Evolutionary conservation across 345 rosid species (phyloP), one percentile per base, ranked within the genome.

Genomic region (Tarenaya hassleriana): DNA sequence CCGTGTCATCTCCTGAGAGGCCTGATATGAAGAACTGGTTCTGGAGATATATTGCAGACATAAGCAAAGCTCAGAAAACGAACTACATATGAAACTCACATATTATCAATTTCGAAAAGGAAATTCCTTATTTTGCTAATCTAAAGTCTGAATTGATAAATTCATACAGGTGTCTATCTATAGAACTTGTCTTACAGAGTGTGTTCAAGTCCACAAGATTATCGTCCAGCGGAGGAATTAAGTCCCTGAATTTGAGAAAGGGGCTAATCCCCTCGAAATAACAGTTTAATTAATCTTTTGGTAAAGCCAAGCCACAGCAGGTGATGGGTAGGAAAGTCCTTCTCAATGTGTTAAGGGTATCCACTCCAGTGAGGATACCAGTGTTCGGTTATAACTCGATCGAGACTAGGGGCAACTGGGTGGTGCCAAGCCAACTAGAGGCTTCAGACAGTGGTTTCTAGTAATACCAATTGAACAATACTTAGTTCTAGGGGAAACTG

Each of bases 1-100:
- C 95, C 21, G 74, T 76, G 58, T 88, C 95, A 64, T 94, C 99
- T 63, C 81, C 87, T 19, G 94, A 77, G 64, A 94, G 97, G 68
- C 99, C 97, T 80, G 97, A 94, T 75, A 94, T 88, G 60, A 94
- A 88, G 77, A 94, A 94, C 68, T 94, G 99, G 80, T 94, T 94
- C 99, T 94, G 84, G 78, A 69, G 73, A 70, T 67, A n/a, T 65
- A 43, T 60, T 66, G 81, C 74, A n/a, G 65, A 69, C 66, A 48
- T 34, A 60, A 64, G 52, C 47, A 60, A 13, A 52, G 52, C 79
- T 76, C 71, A 87, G 63, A 55, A 61, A 55, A 44, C n/a, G 13
- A 50, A 68, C 21, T 16, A 32, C 52, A 27, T 24, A 39, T 48
- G 52, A 47, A 60, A 45, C 39, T 47, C 39, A 44, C 50, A 66